Percentiles rank a stretch among this genome's conserved stretches.
These are phyloP conservation scores for Theobroma cacao DNA, from an alignment of 345 rosid species.

Conservation along the genomic window DNA sequence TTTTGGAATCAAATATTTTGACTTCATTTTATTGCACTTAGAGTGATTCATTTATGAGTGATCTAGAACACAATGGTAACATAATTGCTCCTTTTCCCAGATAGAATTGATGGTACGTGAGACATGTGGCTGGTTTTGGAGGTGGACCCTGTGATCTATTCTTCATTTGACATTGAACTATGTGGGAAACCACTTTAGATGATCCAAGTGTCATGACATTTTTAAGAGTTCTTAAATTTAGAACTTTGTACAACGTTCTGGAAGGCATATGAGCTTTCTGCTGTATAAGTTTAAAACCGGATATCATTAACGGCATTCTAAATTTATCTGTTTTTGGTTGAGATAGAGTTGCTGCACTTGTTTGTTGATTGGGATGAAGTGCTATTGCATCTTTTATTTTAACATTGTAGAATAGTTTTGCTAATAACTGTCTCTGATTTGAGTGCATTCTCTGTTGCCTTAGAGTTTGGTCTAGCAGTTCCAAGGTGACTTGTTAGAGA, in stretches of 20 bases:
- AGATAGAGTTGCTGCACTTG: not conserved
- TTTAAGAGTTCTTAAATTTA: conserved; percentile 1
- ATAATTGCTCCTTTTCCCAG: conserved; percentile 83
- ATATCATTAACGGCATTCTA: not conserved
- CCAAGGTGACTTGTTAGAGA: conserved; percentile 71
- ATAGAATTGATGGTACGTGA: conserved; percentile 98
- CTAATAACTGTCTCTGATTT: conserved; percentile 26
- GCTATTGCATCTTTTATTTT: not conserved
- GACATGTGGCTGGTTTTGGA: conserved; percentile 67
- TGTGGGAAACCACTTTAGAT: conserved; percentile 10
- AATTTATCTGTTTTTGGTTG: not conserved
- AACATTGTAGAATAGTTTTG: not conserved
- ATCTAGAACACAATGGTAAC: conserved; percentile 36
- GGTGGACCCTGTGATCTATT: conserved; percentile 62
- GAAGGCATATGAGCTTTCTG: conserved; percentile 2
- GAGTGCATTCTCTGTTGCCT: conserved; percentile 20
- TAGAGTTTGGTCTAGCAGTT: conserved; percentile 80
- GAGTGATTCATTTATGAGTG: conserved; percentile 16
- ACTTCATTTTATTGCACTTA: conserved; percentile 17
- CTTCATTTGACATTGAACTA: conserved; percentile 20
- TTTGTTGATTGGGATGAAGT: not conserved
- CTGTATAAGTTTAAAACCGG: not conserved
- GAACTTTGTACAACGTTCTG: not conserved
- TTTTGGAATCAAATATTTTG: not conserved
- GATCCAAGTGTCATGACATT: not conserved